These are phyloP conservation scores for Suillus spraguei DNA, from an alignment of 768 basidiomycete genomes.

Conservation along the genomic window DNA sequence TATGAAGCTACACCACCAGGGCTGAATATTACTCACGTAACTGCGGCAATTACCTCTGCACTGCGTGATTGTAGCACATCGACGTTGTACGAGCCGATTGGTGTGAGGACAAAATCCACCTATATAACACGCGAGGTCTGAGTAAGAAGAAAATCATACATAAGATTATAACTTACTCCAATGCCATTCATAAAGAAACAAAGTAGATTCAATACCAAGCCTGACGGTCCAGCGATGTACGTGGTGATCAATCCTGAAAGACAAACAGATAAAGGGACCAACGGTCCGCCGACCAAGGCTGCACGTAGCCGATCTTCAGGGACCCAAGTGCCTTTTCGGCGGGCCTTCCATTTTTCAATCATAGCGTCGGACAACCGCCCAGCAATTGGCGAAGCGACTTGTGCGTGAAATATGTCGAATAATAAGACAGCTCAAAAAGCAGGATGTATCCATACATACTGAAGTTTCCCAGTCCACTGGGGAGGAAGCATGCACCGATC, in stretches of 20 bases:
- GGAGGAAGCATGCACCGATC: conserved; percentile 62
- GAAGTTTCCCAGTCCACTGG: conserved; percentile 60
- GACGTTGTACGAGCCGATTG: conserved; percentile 56
- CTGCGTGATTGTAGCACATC: conserved; percentile 59
- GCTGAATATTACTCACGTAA: conserved; percentile 39
- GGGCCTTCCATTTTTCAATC: conserved; percentile 45
- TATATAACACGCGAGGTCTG: conserved; percentile 19
- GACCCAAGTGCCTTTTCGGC: conserved; percentile 32
- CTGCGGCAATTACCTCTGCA: conserved; percentile 59
- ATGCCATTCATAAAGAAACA: conserved; percentile 61
- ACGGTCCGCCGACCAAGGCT: conserved; percentile 41
- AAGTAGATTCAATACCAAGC: conserved; percentile 50
- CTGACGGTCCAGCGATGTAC: conserved; percentile 47
- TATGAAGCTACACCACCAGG: neutral
- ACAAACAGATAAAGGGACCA: conserved; percentile 52
- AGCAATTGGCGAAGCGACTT: conserved; percentile 59
- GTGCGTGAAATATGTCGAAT: neutral
- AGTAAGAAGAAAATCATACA: neutral
- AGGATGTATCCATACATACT: conserved; percentile 23
- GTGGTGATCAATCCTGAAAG: conserved; percentile 46
- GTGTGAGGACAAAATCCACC: conserved; percentile 58
- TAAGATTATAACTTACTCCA: conserved; percentile 44
- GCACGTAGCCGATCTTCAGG: conserved; percentile 35
- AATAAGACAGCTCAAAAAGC: neutral
- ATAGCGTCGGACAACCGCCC: conserved; percentile 57